Base-by-base conservation (phyloP, 441 rosid species). In the Mallotus japonicus region DNA sequence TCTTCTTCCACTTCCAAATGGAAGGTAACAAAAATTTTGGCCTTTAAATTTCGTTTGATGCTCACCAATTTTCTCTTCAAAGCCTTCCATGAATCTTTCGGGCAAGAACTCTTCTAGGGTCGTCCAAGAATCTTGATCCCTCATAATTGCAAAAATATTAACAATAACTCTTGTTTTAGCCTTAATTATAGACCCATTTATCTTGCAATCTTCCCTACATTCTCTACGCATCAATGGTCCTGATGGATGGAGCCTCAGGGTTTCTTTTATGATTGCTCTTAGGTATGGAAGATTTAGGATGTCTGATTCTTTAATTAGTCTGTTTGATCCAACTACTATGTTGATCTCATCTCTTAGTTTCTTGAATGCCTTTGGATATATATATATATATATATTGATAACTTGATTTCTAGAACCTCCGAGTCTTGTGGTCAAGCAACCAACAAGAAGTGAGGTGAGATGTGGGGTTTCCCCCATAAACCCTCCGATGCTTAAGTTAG, bases 31-130 rank as follows among this genome's bases (percentile, higher is more conserved):
- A 50, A 88, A 89, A 70, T 89, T 87, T 69, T 87, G 91, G 1
- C 90, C 93, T 76, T 87, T 89, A 68, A 63, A 87, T 67, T 88
- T 93, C 97, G 85, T 90, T 42, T 84, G 90, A 66, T 86, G 90
- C 71, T 86, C 92, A 7, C 83, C 88, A 37, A 74, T 82, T 69
- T 78, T 81, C 69, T 84, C 84, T 9, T 64, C 51, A 0, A 76
- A 58, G 37, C 65, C 68, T 16, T 65, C 81, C 62, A 77, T 56
- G 56, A 87, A 85, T 65, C 89, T 84, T 65, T 85, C 87, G 14
- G 89, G 88, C 34, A 70, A 67, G 69, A 86, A 87, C 16, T 72
- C 78, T 19, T 78, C 73, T 2, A 87, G 85, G 54, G 84, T 67
- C n/a, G 60, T 77, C 91, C 91, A 87, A 5, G 32, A 63, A 15